Conservation (phyloP, 768 basidiomycete genomes). For the Mycena kentingensis region DNA sequence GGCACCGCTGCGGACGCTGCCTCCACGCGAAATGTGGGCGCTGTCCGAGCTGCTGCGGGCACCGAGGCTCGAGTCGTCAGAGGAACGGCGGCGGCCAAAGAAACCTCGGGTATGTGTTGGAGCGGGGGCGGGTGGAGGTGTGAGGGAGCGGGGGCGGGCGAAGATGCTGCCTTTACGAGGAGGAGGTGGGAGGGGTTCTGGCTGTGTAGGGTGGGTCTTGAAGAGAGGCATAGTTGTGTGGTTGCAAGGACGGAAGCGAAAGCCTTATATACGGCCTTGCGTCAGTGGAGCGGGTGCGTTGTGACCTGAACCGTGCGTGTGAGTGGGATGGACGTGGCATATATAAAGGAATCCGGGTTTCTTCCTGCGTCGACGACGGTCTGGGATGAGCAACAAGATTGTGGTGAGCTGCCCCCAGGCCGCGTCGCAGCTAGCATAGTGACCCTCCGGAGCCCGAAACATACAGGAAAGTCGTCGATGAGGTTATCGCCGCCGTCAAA, state of each 20-base stretch:
- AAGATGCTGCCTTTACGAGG: constrained; percentile 27
- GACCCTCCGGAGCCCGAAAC: constrained; percentile 80
- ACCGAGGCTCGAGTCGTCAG: constrained; percentile 19
- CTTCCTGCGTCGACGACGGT: constrained; percentile 43
- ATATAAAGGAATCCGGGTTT: constrained; percentile 49
- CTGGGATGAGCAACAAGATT: constrained; percentile 93
- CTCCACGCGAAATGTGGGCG: constrained; percentile 12
- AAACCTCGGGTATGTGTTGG: constrained; percentile 19
- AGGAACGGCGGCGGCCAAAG: constrained; percentile 25
- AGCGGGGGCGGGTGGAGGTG: constrained; percentile 8
- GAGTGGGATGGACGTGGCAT: constrained; percentile 47
- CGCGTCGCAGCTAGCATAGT: constrained; percentile 57
- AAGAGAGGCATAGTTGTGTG: constrained; percentile 27
- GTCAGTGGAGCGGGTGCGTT: neutral
- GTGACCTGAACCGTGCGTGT: constrained; percentile 46
- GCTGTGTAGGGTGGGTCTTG: constrained; percentile 22
- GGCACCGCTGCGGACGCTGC: constrained; percentile 13
- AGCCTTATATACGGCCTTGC: too few species aligned
- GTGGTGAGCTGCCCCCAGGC: constrained; percentile 87
- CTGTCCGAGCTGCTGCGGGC: neutral
- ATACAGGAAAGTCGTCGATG: constrained; percentile 95
- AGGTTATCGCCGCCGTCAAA: constrained; percentile 86
- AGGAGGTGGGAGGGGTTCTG: constrained; percentile 15
- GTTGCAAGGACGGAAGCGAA: too few species aligned
- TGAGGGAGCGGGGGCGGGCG: constrained; percentile 21